Evolutionary conservation across 306 rosid species (phyloP).

Genomic region (Corylus americana): DNA sequence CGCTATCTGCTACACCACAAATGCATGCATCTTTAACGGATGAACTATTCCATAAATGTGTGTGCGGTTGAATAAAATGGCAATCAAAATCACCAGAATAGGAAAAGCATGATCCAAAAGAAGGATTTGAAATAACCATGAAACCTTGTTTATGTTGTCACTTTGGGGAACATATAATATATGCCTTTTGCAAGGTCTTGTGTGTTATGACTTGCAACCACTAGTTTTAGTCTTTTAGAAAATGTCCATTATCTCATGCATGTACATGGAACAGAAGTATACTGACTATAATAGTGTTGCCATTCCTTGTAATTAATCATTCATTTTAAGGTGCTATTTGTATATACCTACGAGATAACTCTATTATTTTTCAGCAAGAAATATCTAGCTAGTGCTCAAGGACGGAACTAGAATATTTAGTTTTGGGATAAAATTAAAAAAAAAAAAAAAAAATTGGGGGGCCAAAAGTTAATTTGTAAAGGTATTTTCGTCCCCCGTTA

Average conservation of each 20-base stretch:
- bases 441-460: too few relatives aligned
- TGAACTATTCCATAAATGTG: neutral
- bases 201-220: neutral
- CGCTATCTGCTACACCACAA: too few relatives aligned
- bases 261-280: neutral
- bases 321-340: neutral
- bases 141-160: slow-evolving; percentile 10
- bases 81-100: slow-evolving; percentile 16
- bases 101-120: slow-evolving; percentile 9
- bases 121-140: slow-evolving; percentile 11
- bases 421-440: too few relatives aligned
- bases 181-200: neutral
- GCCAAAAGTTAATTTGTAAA: too few relatives aligned
- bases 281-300: neutral
- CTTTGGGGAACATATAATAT: slow-evolving; percentile 9
- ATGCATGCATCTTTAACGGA: too few relatives aligned
- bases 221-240: neutral
- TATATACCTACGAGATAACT: too few relatives aligned
- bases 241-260: neutral
- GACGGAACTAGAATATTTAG: too few relatives aligned
- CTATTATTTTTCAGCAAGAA: too few relatives aligned
- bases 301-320: neutral
- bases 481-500: too few relatives aligned
- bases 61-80: neutral
- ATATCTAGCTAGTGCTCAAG: too few relatives aligned